Conservation (phyloP, 2,329 filamentous ascomycete species). For the Colletotrichum sublineola region DNA sequence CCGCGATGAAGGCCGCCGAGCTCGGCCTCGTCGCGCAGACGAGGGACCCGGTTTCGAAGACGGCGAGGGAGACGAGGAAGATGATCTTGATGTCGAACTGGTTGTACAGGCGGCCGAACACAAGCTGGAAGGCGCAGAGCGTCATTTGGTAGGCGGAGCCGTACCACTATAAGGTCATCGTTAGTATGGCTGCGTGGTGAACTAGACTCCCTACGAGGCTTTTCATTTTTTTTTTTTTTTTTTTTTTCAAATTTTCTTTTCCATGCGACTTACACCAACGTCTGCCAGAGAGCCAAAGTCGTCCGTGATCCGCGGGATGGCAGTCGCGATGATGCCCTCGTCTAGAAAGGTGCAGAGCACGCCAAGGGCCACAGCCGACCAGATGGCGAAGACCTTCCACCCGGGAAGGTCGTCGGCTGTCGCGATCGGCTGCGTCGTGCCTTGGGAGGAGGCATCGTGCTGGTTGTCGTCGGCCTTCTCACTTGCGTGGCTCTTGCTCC, state of each 20-base stretch:
- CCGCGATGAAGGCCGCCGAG: conserved; percentile 53
- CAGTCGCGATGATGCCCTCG: conserved; percentile 53
- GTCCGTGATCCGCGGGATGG: conserved; percentile 51
- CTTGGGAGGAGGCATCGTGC: background rate
- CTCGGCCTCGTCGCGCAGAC: conserved; percentile 53
- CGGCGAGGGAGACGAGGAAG: conserved; percentile 47
- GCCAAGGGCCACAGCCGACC: conserved; percentile 23
- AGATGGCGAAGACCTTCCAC: conserved; percentile 27
- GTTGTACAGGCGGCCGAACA: conserved; percentile 50
- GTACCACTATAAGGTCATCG: conserved; percentile 46
- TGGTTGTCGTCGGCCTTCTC: background rate
- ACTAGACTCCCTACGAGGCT: too few species aligned
- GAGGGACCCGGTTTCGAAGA: conserved; percentile 52
- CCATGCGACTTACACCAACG: conserved; percentile 50
- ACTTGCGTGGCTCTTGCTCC: too few species aligned
- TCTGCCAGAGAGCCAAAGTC: conserved; percentile 57
- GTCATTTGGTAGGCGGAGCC: conserved; percentile 48
- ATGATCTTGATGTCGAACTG: conserved; percentile 49
- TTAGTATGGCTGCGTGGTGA: too few species aligned
- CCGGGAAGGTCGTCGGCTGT: background rate
- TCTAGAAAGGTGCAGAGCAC: conserved; percentile 31
- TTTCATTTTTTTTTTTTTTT: too few species aligned
- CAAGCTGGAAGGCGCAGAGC: conserved; percentile 45
- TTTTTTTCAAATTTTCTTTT: too few species aligned
- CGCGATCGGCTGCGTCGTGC: fast-evolving